phyloP scores from a whole-genome alignment of 164 flowering plant genomes.

The Litsea cubeba region DNA sequence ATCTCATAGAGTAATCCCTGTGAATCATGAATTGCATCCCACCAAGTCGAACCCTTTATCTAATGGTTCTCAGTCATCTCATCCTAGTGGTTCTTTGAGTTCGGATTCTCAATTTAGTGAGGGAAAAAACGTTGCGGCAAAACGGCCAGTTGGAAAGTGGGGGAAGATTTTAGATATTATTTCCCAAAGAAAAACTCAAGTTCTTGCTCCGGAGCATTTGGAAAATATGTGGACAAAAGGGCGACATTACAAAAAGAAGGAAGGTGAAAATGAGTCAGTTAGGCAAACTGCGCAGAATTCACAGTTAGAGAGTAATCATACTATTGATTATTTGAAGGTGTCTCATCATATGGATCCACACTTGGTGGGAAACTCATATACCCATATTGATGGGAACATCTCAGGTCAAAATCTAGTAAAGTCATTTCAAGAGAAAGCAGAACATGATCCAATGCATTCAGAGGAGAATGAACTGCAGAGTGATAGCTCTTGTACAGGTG shows the following conservation, averaged over 20 bases:
- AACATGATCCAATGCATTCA: slow-evolving; percentile 18
- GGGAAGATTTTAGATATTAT: slow-evolving; percentile 71
- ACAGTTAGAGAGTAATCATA: slow-evolving; percentile 18
- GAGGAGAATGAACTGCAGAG: slow-evolving; percentile 53
- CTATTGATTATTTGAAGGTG: slow-evolving; percentile 17
- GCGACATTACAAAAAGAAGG: slow-evolving; percentile 65
- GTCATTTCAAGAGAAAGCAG: slow-evolving; percentile 37
- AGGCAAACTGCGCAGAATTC: slow-evolving; percentile 32
- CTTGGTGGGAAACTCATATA: slow-evolving; percentile 12
- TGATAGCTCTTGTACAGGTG: slow-evolving; percentile 53
- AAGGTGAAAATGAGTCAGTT: slow-evolving; percentile 24
- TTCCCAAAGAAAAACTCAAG: slow-evolving; percentile 70
- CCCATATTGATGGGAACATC: slow-evolving; percentile 11
- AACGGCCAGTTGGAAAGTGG: slow-evolving; percentile 79
- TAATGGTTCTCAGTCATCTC: slow-evolving; percentile 55
- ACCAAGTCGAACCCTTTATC: background rate
- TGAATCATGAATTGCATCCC: background rate
- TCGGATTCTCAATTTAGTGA: slow-evolving; percentile 24
- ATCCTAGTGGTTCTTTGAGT: slow-evolving; percentile 56
- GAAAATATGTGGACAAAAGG: slow-evolving; percentile 98
- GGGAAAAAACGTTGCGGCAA: slow-evolving; percentile 28
- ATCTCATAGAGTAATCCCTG: slow-evolving; percentile 4
- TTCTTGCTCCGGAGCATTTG: slow-evolving; percentile 92
- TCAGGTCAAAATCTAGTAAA: slow-evolving; percentile 13
- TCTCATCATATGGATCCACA: slow-evolving; percentile 14